These are phyloP conservation scores for Cryptosporidium ubiquitum DNA, from an alignment of 169 alveolate genomes.

Conservation along the genomic window DNA sequence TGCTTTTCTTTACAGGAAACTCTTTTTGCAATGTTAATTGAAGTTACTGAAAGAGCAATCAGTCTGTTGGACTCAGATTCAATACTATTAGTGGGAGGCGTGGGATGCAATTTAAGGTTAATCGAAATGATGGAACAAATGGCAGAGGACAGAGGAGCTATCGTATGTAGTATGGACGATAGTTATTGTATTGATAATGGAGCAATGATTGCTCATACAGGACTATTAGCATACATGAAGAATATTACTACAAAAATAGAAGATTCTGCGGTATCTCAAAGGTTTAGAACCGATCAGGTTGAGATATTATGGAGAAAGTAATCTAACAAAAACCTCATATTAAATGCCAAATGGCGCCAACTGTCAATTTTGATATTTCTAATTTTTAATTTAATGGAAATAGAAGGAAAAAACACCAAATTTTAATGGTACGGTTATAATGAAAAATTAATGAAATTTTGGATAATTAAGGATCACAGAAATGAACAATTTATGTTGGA, in stretches of 20 bases:
- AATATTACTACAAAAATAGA: slow-evolving; percentile 80
- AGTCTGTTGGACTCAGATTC: slow-evolving; percentile 94
- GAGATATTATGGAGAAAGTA: slow-evolving; percentile 89
- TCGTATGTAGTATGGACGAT: slow-evolving; percentile 98
- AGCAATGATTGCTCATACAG: slow-evolving; percentile 98
- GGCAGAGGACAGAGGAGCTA: slow-evolving; percentile 96
- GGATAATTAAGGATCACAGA: neutral
- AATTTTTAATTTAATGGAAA: neutral
- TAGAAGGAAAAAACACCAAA: neutral
- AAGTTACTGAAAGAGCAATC: slow-evolving; percentile 99
- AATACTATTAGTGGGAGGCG: slow-evolving; percentile 98
- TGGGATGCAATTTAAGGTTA: slow-evolving; percentile 96
- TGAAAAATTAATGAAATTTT: neutral
- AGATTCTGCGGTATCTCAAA: slow-evolving; percentile 89
- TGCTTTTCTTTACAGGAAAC: slow-evolving; percentile 96
- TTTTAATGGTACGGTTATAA: neutral
- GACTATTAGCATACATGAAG: slow-evolving; percentile 84
- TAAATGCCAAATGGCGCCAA: neutral
- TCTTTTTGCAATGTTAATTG: slow-evolving; percentile 97
- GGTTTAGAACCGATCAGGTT: slow-evolving; percentile 95
- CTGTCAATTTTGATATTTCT: neutral
- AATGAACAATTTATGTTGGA: slow-evolving; percentile 28
- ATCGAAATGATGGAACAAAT: slow-evolving; percentile 94
- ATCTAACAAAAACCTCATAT: neutral
- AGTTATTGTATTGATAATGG: slow-evolving; percentile 99